Conservation (phyloP, 2,329 filamentous ascomycete genomes). For the Fonsecaea multimorphosa region DNA sequence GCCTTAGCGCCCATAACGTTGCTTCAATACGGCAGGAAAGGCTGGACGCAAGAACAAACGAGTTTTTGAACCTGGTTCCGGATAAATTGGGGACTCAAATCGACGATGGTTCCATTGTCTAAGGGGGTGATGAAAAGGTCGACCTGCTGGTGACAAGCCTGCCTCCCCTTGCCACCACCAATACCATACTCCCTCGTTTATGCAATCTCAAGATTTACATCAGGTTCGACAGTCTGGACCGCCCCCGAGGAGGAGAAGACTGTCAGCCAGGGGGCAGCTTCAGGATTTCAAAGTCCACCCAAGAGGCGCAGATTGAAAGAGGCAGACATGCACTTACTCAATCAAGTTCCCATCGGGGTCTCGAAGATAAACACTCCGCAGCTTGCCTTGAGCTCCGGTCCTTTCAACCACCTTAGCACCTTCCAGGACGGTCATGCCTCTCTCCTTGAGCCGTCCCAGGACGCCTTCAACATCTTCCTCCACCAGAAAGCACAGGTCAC, state of each 20-base stretch:
- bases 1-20: neutral
- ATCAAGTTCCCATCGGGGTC: conserved; percentile 68
- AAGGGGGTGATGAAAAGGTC: neutral
- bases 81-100: neutral
- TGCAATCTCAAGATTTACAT: neutral
- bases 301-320: neutral
- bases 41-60: neutral
- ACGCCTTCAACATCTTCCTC: conserved; percentile 58
- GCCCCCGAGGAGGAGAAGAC: neutral
- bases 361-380: conserved; percentile 65
- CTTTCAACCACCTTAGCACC: conserved; percentile 59
- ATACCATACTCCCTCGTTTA: neutral
- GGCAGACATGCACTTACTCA: conserved; percentile 56
- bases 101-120: neutral
- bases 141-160: neutral
- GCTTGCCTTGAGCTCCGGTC: conserved; percentile 61
- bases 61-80: neutral
- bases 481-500: conserved; percentile 66
- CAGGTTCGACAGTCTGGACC: conserved; percentile 1
- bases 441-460: conserved; percentile 49
- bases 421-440: conserved; percentile 57
- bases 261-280: neutral
- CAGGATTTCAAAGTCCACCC: neutral
- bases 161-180: neutral
- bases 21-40: neutral